Evolutionary conservation across 1,139 yeast species (phyloP).

Genomic region (Spencermartinsiella ligniputridi): DNA sequence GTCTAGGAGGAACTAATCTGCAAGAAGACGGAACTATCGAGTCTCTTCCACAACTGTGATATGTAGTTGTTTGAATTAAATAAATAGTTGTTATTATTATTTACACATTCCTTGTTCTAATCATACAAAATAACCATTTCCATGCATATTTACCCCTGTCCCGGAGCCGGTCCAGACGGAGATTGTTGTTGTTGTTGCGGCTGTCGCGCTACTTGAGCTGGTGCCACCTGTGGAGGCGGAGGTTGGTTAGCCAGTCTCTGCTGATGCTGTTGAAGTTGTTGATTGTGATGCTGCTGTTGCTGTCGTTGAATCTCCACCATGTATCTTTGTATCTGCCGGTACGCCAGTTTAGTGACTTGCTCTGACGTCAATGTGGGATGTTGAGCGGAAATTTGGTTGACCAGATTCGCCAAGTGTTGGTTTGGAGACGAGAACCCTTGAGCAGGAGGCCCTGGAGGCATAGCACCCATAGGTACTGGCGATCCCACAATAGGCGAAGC

Average conservation of each 20-base stretch:
- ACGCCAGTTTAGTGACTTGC: conserved; percentile 69
- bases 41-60: conserved; percentile 29
- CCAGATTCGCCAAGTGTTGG: conserved; percentile 61
- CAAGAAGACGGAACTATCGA: conserved; percentile 27
- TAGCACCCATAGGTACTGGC: conserved; percentile 6
- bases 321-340: conserved; percentile 56
- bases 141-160: not conserved
- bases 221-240: not conserved
- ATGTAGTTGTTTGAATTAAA: not conserved
- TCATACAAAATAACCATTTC: too few relatives aligned
- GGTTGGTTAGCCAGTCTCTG: conserved; percentile 13
- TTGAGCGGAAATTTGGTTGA: conserved; percentile 63
- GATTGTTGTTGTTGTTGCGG: not conserved
- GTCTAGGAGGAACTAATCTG: conserved; percentile 31
- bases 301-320: conserved; percentile 31
- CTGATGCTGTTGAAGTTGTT: conserved; percentile 24
- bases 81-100: not conserved
- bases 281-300: conserved; percentile 25
- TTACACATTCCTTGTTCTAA: too few relatives aligned
- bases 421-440: conserved; percentile 9
- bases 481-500: conserved; percentile 5
- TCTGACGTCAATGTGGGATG: conserved; percentile 66
- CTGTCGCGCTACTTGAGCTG: not conserved
- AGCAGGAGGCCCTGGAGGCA: conserved; percentile 7
- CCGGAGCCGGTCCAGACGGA: not conserved